Conservation (phyloP, 257 asterid species). For the Verbascum thapsus region DNA sequence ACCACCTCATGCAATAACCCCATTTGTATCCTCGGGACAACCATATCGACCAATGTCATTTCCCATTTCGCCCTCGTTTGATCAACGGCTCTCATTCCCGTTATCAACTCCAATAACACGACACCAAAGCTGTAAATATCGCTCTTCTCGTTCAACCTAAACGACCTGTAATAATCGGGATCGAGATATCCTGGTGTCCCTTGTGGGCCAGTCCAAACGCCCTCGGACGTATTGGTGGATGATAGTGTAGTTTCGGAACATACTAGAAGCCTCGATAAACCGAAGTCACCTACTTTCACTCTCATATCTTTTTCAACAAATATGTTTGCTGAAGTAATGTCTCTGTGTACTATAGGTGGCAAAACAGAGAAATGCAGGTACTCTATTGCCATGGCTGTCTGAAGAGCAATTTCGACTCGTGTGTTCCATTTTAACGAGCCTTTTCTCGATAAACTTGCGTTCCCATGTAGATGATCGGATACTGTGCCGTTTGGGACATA, state of each 20-base stretch:
- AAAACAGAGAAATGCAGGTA: conserved; percentile 78
- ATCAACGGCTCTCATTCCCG: conserved; percentile 92
- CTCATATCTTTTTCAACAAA: conserved; percentile 84
- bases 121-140: conserved; percentile 94
- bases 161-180: conserved; percentile 84
- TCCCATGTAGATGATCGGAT: conserved; percentile 85
- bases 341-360: conserved; percentile 90
- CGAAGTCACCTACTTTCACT: conserved; percentile 89
- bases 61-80: conserved; percentile 79
- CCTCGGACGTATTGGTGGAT: conserved; percentile 51
- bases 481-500: conserved; percentile 88
- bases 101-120: conserved; percentile 72
- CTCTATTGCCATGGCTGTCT: conserved; percentile 78
- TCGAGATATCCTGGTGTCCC: conserved; percentile 95
- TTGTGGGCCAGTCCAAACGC: conserved; percentile 96
- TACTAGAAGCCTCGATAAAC: conserved; percentile 74
- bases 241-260: conserved; percentile 53
- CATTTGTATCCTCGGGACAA: conserved; percentile 85
- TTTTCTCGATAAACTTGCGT: conserved; percentile 44
- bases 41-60: conserved; percentile 85
- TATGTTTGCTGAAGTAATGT: conserved; percentile 81
- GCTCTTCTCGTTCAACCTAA: conserved; percentile 84
- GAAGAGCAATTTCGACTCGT: conserved; percentile 75
- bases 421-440: conserved; percentile 66
- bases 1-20: conserved; percentile 85